Evolutionary conservation across 768 basidiomycete genomes (phyloP).

Genomic region (Gymnopilus junonius): DNA sequence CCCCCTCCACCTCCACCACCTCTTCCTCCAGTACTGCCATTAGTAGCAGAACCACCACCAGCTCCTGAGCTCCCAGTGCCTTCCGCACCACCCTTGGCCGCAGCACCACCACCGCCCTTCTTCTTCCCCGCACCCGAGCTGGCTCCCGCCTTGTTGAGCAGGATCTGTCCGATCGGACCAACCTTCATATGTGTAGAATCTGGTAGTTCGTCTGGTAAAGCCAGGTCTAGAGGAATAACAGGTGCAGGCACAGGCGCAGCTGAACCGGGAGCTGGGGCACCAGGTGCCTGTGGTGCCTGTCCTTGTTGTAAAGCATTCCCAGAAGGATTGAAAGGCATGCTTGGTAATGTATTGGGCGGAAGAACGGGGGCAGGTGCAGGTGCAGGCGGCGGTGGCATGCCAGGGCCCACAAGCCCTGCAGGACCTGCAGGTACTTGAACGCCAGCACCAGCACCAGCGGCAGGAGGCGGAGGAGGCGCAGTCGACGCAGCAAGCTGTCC

Average conservation of each 20-base stretch:
- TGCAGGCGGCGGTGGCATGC: slow-evolving; percentile 20
- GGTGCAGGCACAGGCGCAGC: background rate
- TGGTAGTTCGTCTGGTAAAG: slow-evolving; percentile 70
- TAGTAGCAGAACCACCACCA: no score
- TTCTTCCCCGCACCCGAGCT: slow-evolving; percentile 63
- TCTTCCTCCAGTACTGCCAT: slow-evolving; percentile 25
- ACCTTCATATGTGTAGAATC: slow-evolving; percentile 66
- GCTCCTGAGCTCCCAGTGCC: slow-evolving; percentile 2
- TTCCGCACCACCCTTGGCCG: slow-evolving; percentile 20
- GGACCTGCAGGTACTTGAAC: background rate
- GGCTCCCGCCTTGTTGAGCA: slow-evolving; percentile 45
- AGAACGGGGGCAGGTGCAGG: slow-evolving; percentile 18
- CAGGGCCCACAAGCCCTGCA: slow-evolving; percentile 18
- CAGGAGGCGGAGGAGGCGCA: slow-evolving; percentile 19
- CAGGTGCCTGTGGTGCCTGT: slow-evolving; percentile 16
- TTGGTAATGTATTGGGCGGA: background rate
- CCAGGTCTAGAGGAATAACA: slow-evolving; percentile 26
- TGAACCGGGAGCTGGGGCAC: no score
- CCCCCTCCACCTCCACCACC: background rate
- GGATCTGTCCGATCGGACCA: slow-evolving; percentile 79
- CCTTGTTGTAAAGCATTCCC: slow-evolving; percentile 1
- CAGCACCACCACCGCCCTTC: slow-evolving; percentile 33
- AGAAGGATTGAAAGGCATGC: slow-evolving; percentile 3
- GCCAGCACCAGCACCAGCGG: background rate
- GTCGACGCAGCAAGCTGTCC: slow-evolving; percentile 40